Evolutionary conservation across 805 yeast species (phyloP).

Genomic region (Pichia insulana): DNA sequence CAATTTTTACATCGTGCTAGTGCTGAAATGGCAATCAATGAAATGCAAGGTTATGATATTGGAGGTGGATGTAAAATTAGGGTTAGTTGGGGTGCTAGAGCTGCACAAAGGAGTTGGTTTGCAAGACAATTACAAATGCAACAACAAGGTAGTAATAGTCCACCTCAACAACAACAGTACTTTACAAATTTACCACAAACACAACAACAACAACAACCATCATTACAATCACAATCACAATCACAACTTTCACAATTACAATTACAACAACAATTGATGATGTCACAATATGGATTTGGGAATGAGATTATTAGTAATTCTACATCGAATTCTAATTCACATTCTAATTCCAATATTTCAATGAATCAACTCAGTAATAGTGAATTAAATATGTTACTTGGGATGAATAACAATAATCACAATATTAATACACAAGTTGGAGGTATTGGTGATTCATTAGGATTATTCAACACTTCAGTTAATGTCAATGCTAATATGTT

Average conservation of each 20-base stretch:
- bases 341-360: slow-evolving; percentile 5
- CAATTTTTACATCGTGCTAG: slow-evolving; percentile 69
- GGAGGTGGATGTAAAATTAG: slow-evolving; percentile 70
- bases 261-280: slow-evolving; percentile 13
- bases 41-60: slow-evolving; percentile 85
- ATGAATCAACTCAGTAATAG: slow-evolving; percentile 2
- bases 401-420: background rate
- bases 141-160: slow-evolving; percentile 12
- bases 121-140: slow-evolving; percentile 27
- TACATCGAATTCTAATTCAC: no score
- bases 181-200: slow-evolving; percentile 16
- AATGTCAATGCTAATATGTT: slow-evolving; percentile 18
- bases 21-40: slow-evolving; percentile 78
- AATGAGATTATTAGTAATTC: no score
- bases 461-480: slow-evolving; percentile 18
- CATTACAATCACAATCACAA: background rate
- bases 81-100: slow-evolving; percentile 78
- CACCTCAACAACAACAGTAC: slow-evolving; percentile 18
- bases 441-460: slow-evolving; percentile 18
- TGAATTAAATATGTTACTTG: slow-evolving; percentile 11
- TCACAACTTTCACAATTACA: background rate
- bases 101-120: slow-evolving; percentile 33
- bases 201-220: background rate
- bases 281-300: slow-evolving; percentile 4
- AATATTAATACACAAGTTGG: slow-evolving; percentile 8